Conservation (phyloP, 495 filamentous ascomycete genomes). For the Xylaria nigripes region DNA sequence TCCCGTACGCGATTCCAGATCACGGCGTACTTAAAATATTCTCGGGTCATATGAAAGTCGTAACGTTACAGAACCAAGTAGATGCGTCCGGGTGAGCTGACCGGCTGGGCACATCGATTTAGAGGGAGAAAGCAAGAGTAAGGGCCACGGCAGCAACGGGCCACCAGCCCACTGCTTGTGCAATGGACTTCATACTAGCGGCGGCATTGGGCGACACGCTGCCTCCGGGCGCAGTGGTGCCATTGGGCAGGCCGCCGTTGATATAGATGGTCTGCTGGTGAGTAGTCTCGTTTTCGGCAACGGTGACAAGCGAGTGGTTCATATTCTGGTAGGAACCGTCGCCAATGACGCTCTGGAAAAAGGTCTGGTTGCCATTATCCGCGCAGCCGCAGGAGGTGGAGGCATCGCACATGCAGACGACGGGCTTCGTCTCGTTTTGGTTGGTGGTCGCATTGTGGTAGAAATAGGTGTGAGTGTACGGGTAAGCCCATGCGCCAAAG, state of each 20-base stretch:
- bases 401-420: slow-evolving; percentile 66
- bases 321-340: slow-evolving; percentile 50
- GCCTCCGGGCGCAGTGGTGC: slow-evolving; percentile 61
- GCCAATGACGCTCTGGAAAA: slow-evolving; percentile 52
- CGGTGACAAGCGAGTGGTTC: slow-evolving; percentile 55
- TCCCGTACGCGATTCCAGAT: no score
- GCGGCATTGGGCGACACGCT: slow-evolving; percentile 34
- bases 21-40: no score
- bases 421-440: slow-evolving; percentile 61
- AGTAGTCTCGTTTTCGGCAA: slow-evolving; percentile 62
- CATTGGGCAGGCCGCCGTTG: slow-evolving; percentile 81
- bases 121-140: slow-evolving; percentile 31
- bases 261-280: slow-evolving; percentile 54
- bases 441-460: slow-evolving; percentile 50
- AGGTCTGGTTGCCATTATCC: slow-evolving; percentile 50
- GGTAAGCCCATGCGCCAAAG: slow-evolving; percentile 64
- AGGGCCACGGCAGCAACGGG: slow-evolving; percentile 45
- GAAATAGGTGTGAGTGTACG: slow-evolving; percentile 50
- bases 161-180: slow-evolving; percentile 53
- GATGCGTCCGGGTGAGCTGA: no score
- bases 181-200: slow-evolving; percentile 27
- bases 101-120: neutral
- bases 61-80: no score
- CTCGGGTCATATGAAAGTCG: no score
- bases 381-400: slow-evolving; percentile 76